A percentile compares a stretch with the other conserved stretches of the same genome.
These are phyloP conservation scores for Naganishia antarctica DNA, from an alignment of 768 basidiomycete species.

Conservation along the genomic window DNA sequence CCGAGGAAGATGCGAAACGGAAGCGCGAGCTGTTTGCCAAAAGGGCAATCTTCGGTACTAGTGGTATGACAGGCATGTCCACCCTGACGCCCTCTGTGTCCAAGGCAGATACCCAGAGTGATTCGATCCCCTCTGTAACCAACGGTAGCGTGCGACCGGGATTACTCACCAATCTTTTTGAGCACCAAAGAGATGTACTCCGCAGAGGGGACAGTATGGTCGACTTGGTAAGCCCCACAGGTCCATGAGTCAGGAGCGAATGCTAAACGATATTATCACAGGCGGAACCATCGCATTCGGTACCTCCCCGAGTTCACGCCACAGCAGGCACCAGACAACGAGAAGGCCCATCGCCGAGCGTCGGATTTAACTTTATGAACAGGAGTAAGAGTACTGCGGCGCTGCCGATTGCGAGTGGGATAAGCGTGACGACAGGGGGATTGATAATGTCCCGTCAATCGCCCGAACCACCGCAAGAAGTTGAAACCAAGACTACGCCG, in stretches of 20 bases:
- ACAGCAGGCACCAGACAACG: constrained; percentile 4
- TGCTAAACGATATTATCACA: too few relatives aligned
- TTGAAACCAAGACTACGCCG: constrained; percentile 1
- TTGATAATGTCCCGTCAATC: constrained; percentile 4
- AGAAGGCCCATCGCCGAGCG: constrained; percentile 2
- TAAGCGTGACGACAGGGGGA: constrained; percentile 36
- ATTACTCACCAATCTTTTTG: constrained; percentile 40
- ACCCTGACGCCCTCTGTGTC: neutral
- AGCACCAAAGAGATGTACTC: constrained; percentile 28
- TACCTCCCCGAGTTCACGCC: constrained; percentile 1
- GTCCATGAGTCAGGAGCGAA: too few relatives aligned
- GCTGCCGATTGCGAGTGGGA: constrained; percentile 44
- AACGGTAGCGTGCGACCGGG: constrained; percentile 26
- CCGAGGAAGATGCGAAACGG: constrained; percentile 39
- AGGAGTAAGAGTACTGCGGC: constrained; percentile 47
- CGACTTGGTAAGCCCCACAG: constrained; percentile 41
- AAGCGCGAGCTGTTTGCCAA: constrained; percentile 49
- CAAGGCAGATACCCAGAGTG: neutral
- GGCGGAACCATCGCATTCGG: constrained; percentile 10
- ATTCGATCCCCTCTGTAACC: neutral
- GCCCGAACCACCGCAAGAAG: neutral
- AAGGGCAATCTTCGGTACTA: constrained; percentile 41
- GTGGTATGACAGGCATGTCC: constrained; percentile 15
- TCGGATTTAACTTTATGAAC: constrained; percentile 27
- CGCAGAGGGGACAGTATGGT: constrained; percentile 46